phyloP scores from a whole-genome alignment of 164 flowering plant species.

The Vitis vinifera region DNA sequence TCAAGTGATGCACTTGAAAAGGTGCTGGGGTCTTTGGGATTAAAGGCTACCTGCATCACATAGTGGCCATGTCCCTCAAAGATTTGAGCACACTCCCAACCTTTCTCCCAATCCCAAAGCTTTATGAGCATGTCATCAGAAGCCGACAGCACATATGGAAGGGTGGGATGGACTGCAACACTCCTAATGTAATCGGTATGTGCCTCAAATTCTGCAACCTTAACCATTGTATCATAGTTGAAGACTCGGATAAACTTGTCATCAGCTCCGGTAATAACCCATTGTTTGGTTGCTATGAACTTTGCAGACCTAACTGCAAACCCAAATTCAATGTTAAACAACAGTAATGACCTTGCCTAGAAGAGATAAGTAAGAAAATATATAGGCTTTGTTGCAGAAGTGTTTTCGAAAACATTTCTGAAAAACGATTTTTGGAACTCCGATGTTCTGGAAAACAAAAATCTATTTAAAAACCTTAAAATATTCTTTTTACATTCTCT shows the following conservation, averaged over 20 bases:
- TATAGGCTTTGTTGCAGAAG: too few relatives aligned
- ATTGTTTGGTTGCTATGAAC: too few relatives aligned
- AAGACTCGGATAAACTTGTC: constrained; percentile 35
- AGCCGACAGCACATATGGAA: constrained; percentile 38
- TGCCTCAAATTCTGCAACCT: constrained; percentile 27
- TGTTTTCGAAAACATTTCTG: too few relatives aligned
- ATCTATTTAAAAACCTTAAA: too few relatives aligned
- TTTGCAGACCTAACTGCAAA: too few relatives aligned
- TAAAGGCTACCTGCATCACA: not conserved
- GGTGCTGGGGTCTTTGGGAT: constrained; percentile 24
- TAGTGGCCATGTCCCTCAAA: constrained; percentile 26
- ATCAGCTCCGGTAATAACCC: too few relatives aligned
- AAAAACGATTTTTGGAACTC: too few relatives aligned
- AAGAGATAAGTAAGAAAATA: too few relatives aligned
- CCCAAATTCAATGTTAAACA: too few relatives aligned
- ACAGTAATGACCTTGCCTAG: too few relatives aligned
- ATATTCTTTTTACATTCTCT: too few relatives aligned
- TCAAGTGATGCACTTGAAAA: constrained; percentile 41
- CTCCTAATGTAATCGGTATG: constrained; percentile 40
- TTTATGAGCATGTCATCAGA: constrained; percentile 45
- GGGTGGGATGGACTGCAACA: constrained; percentile 44
- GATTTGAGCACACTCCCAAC: constrained; percentile 37
- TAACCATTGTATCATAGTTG: constrained; percentile 29
- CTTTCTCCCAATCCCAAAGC: constrained; percentile 57
- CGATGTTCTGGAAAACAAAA: too few relatives aligned